Percentiles rank a stretch among this genome's conserved stretches.
phyloP scores from a whole-genome alignment of 2,329 filamentous ascomycete species.

The Trichothecium roseum region DNA sequence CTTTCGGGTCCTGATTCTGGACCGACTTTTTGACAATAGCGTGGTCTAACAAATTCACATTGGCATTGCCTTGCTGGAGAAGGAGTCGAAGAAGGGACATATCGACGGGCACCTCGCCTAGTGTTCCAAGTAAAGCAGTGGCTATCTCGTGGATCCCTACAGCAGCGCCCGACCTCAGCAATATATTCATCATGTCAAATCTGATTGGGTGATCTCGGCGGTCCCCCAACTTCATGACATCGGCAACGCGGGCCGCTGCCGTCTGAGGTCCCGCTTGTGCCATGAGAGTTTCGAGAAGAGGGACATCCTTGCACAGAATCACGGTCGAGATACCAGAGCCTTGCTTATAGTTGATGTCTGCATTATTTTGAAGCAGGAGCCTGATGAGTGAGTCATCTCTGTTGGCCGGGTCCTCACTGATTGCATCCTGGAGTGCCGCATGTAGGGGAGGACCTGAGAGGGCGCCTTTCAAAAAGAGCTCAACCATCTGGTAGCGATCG shows the following conservation, averaged over 20 bases:
- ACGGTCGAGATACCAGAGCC: conserved; percentile 37
- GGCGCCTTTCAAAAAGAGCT: conserved; percentile 38
- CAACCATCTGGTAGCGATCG: conserved; percentile 36
- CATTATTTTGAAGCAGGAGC: conserved; percentile 39
- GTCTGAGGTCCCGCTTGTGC: conserved; percentile 35
- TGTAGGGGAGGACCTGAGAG: conserved; percentile 36
- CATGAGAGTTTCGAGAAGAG: conserved; percentile 33
- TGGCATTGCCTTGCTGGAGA: conserved; percentile 38
- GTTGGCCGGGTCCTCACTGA: conserved; percentile 33
- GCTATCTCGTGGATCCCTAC: conserved; percentile 31
- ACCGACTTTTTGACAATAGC: conserved; percentile 30
- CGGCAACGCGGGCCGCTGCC: conserved; percentile 34
- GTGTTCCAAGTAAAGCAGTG: conserved; percentile 27
- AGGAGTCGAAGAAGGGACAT: conserved; percentile 37
- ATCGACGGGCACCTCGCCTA: conserved; percentile 37
- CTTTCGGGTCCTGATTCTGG: conserved; percentile 31
- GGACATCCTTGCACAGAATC: conserved; percentile 35
- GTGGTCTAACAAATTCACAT: conserved; percentile 39
- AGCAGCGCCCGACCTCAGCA: conserved; percentile 34
- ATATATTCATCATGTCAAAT: conserved; percentile 33
- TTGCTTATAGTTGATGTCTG: conserved; percentile 43
- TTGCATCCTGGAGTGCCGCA: conserved; percentile 39
- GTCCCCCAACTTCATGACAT: conserved; percentile 35
- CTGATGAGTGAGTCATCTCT: conserved; percentile 42
- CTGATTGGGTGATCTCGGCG: conserved; percentile 19